These are phyloP conservation scores for Mucor plumbeus DNA, from an alignment of 371 early-diverging fungal genomes.

Conservation along the genomic window DNA sequence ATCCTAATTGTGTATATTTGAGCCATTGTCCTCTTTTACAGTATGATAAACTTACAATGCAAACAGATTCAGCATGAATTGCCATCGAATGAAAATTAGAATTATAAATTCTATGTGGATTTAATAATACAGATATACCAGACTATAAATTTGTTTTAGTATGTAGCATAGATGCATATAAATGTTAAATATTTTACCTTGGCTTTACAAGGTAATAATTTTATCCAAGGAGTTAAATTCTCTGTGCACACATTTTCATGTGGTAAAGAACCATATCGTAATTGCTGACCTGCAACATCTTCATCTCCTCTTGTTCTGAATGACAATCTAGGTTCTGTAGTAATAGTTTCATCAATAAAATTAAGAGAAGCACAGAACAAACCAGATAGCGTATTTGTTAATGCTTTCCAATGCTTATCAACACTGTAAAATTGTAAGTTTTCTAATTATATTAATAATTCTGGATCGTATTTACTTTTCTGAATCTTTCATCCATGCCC, in stretches of 20 bases:
- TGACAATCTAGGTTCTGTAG: slow-evolving; percentile 71
- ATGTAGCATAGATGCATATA: too few relatives aligned
- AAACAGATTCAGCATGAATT: slow-evolving; percentile 65
- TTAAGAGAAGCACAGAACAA: slow-evolving; percentile 96
- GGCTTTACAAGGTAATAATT: slow-evolving; percentile 91
- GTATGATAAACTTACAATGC: slow-evolving; percentile 46
- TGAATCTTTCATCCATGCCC: slow-evolving; percentile 76
- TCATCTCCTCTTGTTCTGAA: slow-evolving; percentile 44
- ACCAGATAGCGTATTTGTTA: slow-evolving; percentile 92
- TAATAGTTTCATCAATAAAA: slow-evolving; percentile 84
- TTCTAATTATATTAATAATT: background rate
- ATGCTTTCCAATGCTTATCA: slow-evolving; percentile 78
- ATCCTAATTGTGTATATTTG: slow-evolving; percentile 21
- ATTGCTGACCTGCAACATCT: slow-evolving; percentile 25
- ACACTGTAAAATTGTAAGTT: slow-evolving; percentile 44
- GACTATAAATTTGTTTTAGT: slow-evolving; percentile 50
- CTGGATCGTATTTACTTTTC: slow-evolving; percentile 32
- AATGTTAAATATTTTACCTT: slow-evolving; percentile 53
- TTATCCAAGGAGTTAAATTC: slow-evolving; percentile 96
- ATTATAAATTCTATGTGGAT: slow-evolving; percentile 89
- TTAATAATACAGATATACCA: slow-evolving; percentile 85
- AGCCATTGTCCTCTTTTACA: background rate
- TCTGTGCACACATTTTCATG: slow-evolving; percentile 97
- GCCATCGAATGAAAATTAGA: slow-evolving; percentile 91
- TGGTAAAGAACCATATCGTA: slow-evolving; percentile 83